Evolutionary conservation across 805 yeast species (phyloP).

Genomic region (Brettanomyces custersianus): DNA sequence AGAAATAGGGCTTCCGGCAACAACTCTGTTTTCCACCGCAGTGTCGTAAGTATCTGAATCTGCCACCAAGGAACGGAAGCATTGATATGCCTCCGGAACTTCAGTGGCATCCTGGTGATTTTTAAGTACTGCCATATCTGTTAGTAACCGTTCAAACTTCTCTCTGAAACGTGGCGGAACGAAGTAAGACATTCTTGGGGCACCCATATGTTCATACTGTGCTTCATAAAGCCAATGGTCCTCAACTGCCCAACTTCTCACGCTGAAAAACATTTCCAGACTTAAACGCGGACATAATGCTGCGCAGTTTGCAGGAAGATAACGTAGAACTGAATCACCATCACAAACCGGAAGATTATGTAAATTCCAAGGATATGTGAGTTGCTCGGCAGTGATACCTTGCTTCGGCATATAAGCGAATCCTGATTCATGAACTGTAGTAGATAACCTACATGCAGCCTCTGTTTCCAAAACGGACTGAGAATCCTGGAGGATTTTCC

Average conservation of each 20-base stretch:
- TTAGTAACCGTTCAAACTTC: constrained; percentile 39
- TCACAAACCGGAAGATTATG: constrained; percentile 43
- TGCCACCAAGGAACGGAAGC: constrained; percentile 6
- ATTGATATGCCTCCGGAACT: constrained; percentile 1
- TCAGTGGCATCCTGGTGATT: constrained; percentile 5
- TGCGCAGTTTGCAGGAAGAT: constrained; percentile 34
- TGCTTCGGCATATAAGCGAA: constrained; percentile 17
- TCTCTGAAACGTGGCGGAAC: constrained; percentile 47
- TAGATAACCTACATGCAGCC: constrained; percentile 24
- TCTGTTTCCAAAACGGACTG: constrained; percentile 27
- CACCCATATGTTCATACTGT: constrained; percentile 50
- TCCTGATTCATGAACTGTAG: constrained; percentile 33
- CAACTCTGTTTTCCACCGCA: constrained; percentile 17
- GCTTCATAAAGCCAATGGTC: constrained; percentile 50
- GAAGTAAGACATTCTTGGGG: constrained; percentile 49
- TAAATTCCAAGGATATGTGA: constrained; percentile 45
- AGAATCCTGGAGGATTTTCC: constrained; percentile 29
- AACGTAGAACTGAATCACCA: constrained; percentile 40
- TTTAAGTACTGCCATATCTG: constrained; percentile 3
- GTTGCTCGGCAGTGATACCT: constrained; percentile 6
- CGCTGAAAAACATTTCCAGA: constrained; percentile 45
- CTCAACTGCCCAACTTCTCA: constrained; percentile 49
- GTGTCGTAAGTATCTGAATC: constrained; percentile 13
- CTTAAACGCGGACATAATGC: constrained; percentile 35
- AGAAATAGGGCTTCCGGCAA: constrained; percentile 6